Evolutionary conservation across 257 asterid genomes (phyloP).

Genomic region (Haberlea rhodopensis): DNA sequence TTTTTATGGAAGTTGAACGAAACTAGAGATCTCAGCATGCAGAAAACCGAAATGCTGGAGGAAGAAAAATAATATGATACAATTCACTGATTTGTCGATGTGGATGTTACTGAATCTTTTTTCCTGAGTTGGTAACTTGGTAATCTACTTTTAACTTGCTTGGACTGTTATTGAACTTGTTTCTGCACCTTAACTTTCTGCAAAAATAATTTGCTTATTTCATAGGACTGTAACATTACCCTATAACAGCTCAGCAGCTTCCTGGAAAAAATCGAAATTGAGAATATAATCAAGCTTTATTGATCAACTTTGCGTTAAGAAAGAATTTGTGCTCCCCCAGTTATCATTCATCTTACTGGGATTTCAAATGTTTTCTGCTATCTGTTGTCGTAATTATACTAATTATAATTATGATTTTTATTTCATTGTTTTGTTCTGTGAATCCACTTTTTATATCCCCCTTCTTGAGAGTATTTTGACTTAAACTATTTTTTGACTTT

Average conservation of each 20-base stretch:
- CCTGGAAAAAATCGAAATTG: background rate
- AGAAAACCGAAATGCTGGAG: constrained; percentile 6
- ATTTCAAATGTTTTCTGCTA: constrained; percentile 3
- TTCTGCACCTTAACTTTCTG: constrained; percentile 11
- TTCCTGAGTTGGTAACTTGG: background rate
- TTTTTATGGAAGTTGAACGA: background rate
- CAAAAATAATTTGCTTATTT: constrained; percentile 7
- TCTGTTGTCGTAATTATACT: background rate
- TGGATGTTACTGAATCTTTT: constrained; percentile 1
- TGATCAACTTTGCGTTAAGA: constrained; percentile 6
- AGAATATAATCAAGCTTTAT: background rate
- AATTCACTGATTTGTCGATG: background rate
- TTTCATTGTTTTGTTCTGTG: constrained; percentile 1
- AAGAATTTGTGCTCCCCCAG: constrained; percentile 6
- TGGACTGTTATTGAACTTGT: constrained; percentile 9
- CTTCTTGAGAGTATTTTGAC: background rate
- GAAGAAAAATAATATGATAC: constrained; percentile 5
- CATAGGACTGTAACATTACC: background rate
- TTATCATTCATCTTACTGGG: constrained; percentile 5
- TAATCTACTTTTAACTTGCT: background rate
- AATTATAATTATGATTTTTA: background rate
- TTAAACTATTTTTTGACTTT: constrained; percentile 24
- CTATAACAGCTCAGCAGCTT: background rate
- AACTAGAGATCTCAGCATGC: background rate
- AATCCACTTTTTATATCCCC: constrained; percentile 7